Base-by-base conservation (phyloP, 768 basidiomycete species). In the Termitomyces sp. region DNA sequence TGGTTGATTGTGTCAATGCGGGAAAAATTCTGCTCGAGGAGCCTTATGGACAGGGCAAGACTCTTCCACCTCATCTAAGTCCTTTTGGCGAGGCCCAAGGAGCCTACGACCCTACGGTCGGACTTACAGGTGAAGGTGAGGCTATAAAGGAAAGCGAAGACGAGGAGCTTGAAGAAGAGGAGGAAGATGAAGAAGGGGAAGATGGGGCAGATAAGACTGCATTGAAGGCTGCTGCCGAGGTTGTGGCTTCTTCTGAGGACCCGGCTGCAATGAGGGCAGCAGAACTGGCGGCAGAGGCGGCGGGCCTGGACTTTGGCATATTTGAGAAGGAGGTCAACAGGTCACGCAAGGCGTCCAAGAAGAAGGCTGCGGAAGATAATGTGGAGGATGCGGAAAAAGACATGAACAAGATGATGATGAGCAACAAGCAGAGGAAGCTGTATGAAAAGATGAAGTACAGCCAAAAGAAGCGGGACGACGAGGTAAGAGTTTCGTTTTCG, bases 371-470 rank as follows among this genome's bases (percentile, higher is more conserved):
- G 1, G 67, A 62, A 57, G 70, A 66, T 12, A 76, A 73, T 64
- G 71, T 66, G 51, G 73, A 74, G 66, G 77, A 77, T 64, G 74
- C 76, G 40, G 92, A 94, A 71, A 81, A 86, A 68, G 91, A 96
- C 71, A 92, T 96, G 90, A 90, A 92, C 75, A 96, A 96, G 83
- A 96, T 98, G 88, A 83, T 98, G 86, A 89, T 97, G 88, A 96
- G 92, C 79, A 94, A 93, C 75, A 94, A 91, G 78, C 90, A 96
- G 74, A 84, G 87, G 68, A 96, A 96, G 75, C 75, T 97, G 68
- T 96, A 96, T 73, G 93, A 94, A 75, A 90, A 90, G 76, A 91
- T 97, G 85, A 93, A 94, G 77, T 85, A 91, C 71, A 87, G 88
- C 65, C 84, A 96, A 71, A 82, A 83, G 72, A 91, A 89, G 76